Conservation (phyloP, 495 filamentous ascomycete genomes). For the Aspergillus asperescens region DNA sequence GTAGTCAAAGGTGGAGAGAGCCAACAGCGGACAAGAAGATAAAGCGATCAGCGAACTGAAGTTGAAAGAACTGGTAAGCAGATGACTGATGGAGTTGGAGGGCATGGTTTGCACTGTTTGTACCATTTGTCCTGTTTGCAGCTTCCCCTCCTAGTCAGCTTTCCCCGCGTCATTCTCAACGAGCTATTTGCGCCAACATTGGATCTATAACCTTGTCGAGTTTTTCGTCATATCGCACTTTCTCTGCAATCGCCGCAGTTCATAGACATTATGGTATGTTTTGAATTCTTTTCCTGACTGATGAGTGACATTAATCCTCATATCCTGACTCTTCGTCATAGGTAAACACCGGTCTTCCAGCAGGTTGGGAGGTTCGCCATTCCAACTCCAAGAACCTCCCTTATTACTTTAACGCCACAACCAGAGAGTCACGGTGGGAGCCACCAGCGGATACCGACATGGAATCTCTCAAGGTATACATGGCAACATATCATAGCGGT, state of each 20-base stretch:
- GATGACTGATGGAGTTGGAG: slow-evolving; percentile 2
- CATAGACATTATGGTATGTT: slow-evolving; percentile 6
- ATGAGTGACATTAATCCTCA: background rate
- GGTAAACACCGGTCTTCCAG: slow-evolving; percentile 75
- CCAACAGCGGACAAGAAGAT: background rate
- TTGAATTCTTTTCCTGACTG: background rate
- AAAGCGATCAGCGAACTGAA: slow-evolving; percentile 7
- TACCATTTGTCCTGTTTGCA: slow-evolving; percentile 21
- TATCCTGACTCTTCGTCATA: slow-evolving; percentile 19
- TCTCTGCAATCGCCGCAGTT: background rate
- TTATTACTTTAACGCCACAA: slow-evolving; percentile 88
- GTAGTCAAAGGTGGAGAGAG: background rate
- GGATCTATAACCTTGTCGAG: background rate
- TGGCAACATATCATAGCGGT: slow-evolving; percentile 73
- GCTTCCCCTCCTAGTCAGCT: slow-evolving; percentile 2
- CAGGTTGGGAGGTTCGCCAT: slow-evolving; percentile 88
- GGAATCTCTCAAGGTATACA: slow-evolving; percentile 86
- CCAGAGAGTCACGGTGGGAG: slow-evolving; percentile 89
- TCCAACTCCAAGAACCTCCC: slow-evolving; percentile 96
- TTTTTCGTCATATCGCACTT: background rate
- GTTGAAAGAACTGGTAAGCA: slow-evolving; percentile 12
- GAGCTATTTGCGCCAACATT: background rate
- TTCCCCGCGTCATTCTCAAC: slow-evolving; percentile 22
- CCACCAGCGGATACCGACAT: slow-evolving; percentile 80
- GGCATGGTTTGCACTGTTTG: slow-evolving; percentile 16